Evolutionary conservation across 371 early-diverging fungal species (phyloP).

Genomic region (Circinella minor): DNA sequence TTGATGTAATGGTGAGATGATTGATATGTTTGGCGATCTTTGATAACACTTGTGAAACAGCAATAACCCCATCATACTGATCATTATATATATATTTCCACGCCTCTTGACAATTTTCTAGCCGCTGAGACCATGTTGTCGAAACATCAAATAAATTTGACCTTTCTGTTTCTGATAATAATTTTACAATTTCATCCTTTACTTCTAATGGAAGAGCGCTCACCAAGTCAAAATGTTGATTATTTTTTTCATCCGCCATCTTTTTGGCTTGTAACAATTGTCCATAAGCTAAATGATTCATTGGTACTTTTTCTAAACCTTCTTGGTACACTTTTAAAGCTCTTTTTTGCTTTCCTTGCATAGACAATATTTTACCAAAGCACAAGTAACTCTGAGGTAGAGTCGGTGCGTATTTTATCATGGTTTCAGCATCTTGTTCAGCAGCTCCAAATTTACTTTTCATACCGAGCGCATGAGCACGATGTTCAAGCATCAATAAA

Average conservation of each 20-base stretch:
- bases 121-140: background rate
- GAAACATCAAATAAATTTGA: background rate
- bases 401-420: background rate
- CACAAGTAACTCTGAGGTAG: background rate
- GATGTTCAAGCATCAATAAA: background rate
- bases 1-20: background rate
- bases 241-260: background rate
- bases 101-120: background rate
- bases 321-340: background rate
- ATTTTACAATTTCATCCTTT: background rate
- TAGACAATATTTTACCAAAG: background rate
- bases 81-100: background rate
- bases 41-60: background rate
- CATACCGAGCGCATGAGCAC: background rate
- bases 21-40: background rate
- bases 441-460: background rate
- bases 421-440: background rate
- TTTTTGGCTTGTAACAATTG: background rate
- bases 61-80: background rate
- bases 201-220: background rate
- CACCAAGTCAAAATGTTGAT: background rate
- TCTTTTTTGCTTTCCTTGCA: background rate
- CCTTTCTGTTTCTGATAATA: background rate
- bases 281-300: background rate
- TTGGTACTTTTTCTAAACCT: background rate